Conservation (phyloP, 2,329 filamentous ascomycete genomes). For the Elsinoe arachidis region DNA sequence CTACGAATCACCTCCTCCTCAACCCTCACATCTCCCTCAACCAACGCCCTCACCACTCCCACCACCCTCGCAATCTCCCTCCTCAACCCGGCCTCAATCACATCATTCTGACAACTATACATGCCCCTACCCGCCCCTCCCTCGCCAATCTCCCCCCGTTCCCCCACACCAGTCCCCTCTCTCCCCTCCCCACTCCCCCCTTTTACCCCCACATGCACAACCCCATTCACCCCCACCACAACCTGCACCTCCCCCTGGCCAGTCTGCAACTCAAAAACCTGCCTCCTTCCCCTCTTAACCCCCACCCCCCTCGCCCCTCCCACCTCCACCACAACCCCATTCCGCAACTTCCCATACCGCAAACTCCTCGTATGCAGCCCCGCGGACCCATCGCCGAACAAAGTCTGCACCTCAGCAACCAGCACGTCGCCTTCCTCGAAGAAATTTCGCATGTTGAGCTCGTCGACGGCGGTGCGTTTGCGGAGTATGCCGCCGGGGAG, state of each 20-base stretch:
- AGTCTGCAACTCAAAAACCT: conserved; percentile 74
- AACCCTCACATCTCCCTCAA: conserved; percentile 72
- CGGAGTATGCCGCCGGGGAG: conserved; percentile 86
- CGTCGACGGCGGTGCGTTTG: conserved; percentile 87
- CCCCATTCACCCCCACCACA: conserved; percentile 82
- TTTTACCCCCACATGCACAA: conserved; percentile 86
- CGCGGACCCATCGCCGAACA: conserved; percentile 78
- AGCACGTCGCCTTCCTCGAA: conserved; percentile 92
- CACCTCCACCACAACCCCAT: conserved; percentile 80
- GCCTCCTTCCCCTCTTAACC: conserved; percentile 71
- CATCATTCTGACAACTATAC: conserved; percentile 92
- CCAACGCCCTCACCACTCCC: conserved; percentile 72
- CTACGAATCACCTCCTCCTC: conserved; percentile 82
- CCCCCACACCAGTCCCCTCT: conserved; percentile 48
- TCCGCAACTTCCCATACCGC: conserved; percentile 91
- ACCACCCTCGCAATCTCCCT: conserved; percentile 79
- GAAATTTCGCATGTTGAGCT: conserved; percentile 94
- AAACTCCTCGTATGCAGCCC: conserved; percentile 81
- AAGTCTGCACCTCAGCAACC: conserved; percentile 86
- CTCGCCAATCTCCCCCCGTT: conserved; percentile 77
- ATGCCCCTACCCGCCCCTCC: conserved; percentile 65
- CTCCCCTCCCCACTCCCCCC: conserved; percentile 38
- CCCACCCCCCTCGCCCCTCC: conserved; percentile 56
- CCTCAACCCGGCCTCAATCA: conserved; percentile 66
- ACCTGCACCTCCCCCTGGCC: conserved; percentile 68